phyloP scores from a whole-genome alignment of 495 filamentous ascomycete genomes.

The Hypoxylon fragiforme region DNA sequence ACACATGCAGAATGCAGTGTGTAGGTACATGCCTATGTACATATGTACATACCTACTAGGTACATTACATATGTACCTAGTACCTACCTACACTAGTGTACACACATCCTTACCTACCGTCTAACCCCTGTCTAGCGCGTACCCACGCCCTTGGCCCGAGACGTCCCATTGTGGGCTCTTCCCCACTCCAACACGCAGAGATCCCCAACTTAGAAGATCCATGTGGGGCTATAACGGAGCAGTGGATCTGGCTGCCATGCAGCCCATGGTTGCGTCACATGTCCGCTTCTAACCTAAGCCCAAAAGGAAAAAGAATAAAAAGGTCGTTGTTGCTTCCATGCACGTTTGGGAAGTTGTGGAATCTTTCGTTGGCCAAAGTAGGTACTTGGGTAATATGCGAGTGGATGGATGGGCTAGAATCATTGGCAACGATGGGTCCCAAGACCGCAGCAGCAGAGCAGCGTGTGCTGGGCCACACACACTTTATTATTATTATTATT shows the following conservation, averaged over 20 bases:
- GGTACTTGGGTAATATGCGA: too few relatives aligned
- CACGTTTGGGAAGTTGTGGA: constrained; percentile 16
- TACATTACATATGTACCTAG: constrained; percentile 1
- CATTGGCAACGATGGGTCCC: background rate
- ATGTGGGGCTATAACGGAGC: constrained; percentile 20
- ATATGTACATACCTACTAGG: constrained; percentile 2
- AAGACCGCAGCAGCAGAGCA: too few relatives aligned
- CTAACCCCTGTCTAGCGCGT: constrained; percentile 7
- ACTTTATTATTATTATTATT: too few relatives aligned
- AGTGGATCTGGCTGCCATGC: constrained; percentile 29
- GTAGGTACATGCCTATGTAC: too few relatives aligned
- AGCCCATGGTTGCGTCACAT: constrained; percentile 35
- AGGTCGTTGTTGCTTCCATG: constrained; percentile 8
- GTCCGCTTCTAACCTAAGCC: constrained; percentile 5
- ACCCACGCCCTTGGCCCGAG: constrained; percentile 32
- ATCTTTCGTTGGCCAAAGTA: constrained; percentile 11
- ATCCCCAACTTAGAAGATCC: constrained; percentile 32
- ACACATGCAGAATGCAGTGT: constrained; percentile 8
- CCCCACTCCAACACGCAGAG: constrained; percentile 17
- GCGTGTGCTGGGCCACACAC: too few relatives aligned
- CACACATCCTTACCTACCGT: too few relatives aligned
- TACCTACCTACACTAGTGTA: background rate
- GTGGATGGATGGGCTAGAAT: background rate
- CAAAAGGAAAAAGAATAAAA: background rate
- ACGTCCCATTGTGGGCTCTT: constrained; percentile 29